Percentiles rank a stretch among this genome's conserved stretches.
phyloP scores from a whole-genome alignment of 2,329 filamentous ascomycete genomes.

The Fusarium fracticaudum region DNA sequence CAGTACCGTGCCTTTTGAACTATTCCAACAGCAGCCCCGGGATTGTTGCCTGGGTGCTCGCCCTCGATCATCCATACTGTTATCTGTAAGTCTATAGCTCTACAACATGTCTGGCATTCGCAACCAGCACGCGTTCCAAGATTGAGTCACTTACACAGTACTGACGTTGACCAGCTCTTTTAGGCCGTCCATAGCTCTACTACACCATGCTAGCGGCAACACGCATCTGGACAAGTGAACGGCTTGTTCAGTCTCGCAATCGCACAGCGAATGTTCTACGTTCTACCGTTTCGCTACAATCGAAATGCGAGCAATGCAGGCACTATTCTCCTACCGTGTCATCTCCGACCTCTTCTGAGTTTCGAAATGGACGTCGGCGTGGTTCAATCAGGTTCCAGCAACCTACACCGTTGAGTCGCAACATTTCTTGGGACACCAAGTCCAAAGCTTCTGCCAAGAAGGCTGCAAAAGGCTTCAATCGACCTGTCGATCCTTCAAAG shows the following conservation, averaged over 20 bases:
- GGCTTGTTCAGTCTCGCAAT: slow-evolving; percentile 35
- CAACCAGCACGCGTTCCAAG: not conserved
- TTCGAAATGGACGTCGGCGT: slow-evolving; percentile 56
- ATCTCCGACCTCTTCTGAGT: slow-evolving; percentile 54
- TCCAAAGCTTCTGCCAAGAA: slow-evolving; percentile 52
- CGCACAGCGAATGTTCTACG: slow-evolving; percentile 19
- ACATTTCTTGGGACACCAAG: slow-evolving; percentile 58
- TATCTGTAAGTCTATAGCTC: slow-evolving; percentile 8
- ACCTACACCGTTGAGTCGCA: slow-evolving; percentile 56
- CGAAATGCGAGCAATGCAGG: slow-evolving; percentile 46
- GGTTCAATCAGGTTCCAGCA: slow-evolving; percentile 57
- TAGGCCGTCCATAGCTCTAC: slow-evolving; percentile 1
- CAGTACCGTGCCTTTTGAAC: not conserved
- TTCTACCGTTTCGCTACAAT: slow-evolving; percentile 23
- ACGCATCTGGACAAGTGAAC: slow-evolving; percentile 44
- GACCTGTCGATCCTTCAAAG: slow-evolving; percentile 50
- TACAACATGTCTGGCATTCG: not conserved
- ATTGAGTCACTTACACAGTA: not conserved
- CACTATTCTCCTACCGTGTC: slow-evolving; percentile 61
- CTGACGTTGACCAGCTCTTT: slow-evolving; percentile 1
- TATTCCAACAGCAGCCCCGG: slow-evolving; percentile 11
- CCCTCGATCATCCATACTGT: not conserved
- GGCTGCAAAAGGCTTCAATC: slow-evolving; percentile 49
- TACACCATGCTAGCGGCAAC: slow-evolving; percentile 40
- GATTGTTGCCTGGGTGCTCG: slow-evolving; percentile 12